These are phyloP conservation scores for Penicillium sp. DNA, from an alignment of 2,329 filamentous ascomycete genomes.

Conservation along the genomic window DNA sequence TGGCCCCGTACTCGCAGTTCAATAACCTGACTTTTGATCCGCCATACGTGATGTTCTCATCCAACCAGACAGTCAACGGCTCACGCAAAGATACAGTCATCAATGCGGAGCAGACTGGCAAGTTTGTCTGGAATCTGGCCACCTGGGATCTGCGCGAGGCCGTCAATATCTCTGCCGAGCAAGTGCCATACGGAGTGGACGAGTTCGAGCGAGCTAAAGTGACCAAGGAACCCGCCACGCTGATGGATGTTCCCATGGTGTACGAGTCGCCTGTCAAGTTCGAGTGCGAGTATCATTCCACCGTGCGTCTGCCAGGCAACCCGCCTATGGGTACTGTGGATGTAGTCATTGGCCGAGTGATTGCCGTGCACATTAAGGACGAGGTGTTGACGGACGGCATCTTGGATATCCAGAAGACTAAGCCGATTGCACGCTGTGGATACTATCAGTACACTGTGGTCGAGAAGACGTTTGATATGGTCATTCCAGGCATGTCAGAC, in stretches of 20 bases:
- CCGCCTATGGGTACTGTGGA: conserved; percentile 62
- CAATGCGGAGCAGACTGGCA: conserved; percentile 60
- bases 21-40: conserved; percentile 67
- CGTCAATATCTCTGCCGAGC: conserved; percentile 60
- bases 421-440: conserved; percentile 63
- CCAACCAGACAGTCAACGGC: conserved; percentile 56
- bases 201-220: conserved; percentile 58
- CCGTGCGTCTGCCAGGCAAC: conserved; percentile 59
- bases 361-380: conserved; percentile 62
- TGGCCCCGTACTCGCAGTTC: conserved; percentile 66
- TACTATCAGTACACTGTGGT: conserved; percentile 64
- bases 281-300: conserved; percentile 61
- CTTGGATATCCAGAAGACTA: conserved; percentile 60
- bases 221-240: conserved; percentile 50
- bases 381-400: conserved; percentile 58
- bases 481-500: conserved; percentile 47
- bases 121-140: conserved; percentile 64
- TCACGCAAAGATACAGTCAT: conserved; percentile 60
- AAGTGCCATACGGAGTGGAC: conserved; percentile 54
- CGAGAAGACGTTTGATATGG: conserved; percentile 63
- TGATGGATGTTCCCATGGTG: conserved; percentile 56
- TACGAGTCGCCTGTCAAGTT: conserved; percentile 59
- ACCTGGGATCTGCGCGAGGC: conserved; percentile 60
- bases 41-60: conserved; percentile 65
- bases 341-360: conserved; percentile 60